Evolutionary conservation across 2,329 filamentous ascomycete species (phyloP), one percentile per base, ranked within the genome.

Genomic region (Aspergillus udagawae): DNA sequence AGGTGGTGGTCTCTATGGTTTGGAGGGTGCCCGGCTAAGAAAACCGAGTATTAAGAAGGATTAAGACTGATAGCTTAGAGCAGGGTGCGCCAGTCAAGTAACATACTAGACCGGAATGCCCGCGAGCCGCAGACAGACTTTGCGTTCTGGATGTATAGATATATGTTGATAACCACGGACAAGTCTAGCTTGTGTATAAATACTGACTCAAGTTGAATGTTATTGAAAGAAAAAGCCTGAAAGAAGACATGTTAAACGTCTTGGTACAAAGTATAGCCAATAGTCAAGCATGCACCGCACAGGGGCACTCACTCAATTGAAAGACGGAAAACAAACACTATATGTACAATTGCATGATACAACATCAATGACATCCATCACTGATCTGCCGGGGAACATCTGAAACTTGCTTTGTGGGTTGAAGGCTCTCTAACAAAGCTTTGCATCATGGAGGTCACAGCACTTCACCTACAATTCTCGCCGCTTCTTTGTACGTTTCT

Each of bases 391-490:
- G 14, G 14, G 5, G 14, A 14, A 17, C 12, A 47, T 21, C 14
- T 25, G 21, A 27, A 6, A 12, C 44, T 6, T 6, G 12, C 23
- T 25, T n/a, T 27, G 20, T 47, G 23, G 21, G 20, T 14, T 21
- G n/a, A 27, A 7, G 9, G 23, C 23, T 47, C 44, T 14, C 44
- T 23, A 47, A 27, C n/a, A 7, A 20, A 47, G 5, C 21, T 23
- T 23, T 47, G 21, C 27, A 51, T n/a, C 23, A 25, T 29, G 29
- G 38, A 27, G 52, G 60, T 63, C 88, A 92, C 78, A 96, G 79
- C 59, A 99, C 94, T 78, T 99, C 94, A 59, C 94, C 92, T 62
- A 99, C 93, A 73, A 99, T 99, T 83, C 95, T 97, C 61, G 93
- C 92, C 21, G 94, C 94, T 79, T 99, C 94, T 70, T 92, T 92